phyloP scores from a whole-genome alignment of 1,139 yeast genomes.

The Zygosaccharomyces sapae region DNA sequence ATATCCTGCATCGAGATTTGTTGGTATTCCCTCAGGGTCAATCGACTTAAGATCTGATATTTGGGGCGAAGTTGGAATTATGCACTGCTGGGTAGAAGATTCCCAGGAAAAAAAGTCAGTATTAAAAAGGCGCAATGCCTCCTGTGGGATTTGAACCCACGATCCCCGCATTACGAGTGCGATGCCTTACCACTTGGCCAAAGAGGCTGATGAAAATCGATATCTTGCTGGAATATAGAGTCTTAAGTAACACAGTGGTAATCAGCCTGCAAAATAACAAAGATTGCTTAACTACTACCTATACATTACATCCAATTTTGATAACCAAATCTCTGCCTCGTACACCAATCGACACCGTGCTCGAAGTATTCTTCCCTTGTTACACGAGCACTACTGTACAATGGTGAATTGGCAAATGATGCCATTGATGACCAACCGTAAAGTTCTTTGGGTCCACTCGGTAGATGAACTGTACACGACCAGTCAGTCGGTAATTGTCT shows the following conservation, averaged over 20 bases:
- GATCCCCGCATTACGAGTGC: constrained; percentile 66
- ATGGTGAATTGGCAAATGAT: constrained; percentile 48
- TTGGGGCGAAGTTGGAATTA: no score
- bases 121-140: no score
- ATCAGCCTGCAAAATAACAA: no score
- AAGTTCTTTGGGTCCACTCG: constrained; percentile 40
- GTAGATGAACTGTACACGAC: constrained; percentile 51
- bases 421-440: constrained; percentile 59
- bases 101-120: no score
- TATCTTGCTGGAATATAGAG: no score
- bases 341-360: constrained; percentile 73
- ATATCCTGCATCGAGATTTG: no score
- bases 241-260: no score
- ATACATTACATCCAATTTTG: constrained; percentile 36
- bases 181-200: constrained; percentile 65
- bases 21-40: no score
- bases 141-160: constrained; percentile 59
- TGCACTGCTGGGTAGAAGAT: no score
- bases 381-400: constrained; percentile 54
- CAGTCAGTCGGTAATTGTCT: constrained; percentile 66
- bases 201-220: constrained; percentile 35
- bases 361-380: constrained; percentile 79
- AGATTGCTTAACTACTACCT: no score
- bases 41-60: no score
- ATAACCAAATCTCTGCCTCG: constrained; percentile 70